Evolutionary conservation across 106 monocot species (phyloP), one percentile per base, ranked within the genome.

Genomic region (Dendrobium catenatum): DNA sequence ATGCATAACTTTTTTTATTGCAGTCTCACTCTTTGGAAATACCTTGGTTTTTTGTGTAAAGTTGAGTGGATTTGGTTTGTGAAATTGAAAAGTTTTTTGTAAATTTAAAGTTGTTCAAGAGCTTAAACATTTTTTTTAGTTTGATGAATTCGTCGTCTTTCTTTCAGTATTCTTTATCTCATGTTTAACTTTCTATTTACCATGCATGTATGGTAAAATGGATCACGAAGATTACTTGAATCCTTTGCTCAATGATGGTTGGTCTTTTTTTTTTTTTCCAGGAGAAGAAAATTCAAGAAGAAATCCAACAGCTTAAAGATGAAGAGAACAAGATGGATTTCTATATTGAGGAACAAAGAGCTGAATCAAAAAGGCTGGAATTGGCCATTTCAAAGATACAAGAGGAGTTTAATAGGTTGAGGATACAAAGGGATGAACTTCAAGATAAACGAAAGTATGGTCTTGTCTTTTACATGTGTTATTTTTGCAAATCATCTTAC

Each of bases 391-490:
- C 83, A 7, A 90, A 82, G 75, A 64, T 82, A 22, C 90, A 95
- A 78, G 88, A 88, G 42, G 89, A 93, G 64, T 90, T 85, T 83
- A 88, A 70, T 58, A 87, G 79, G 75, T 78, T 95, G 26, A 98
- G 83, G 59, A 85, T 81, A 83, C 84, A 88, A 80, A 88, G 98
- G 73, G 90, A 98, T 86, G 86, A 87, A 51, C 84, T 98, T n/a
- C 98, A 98, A 81, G 98, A 95, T 44, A 75, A 49, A 49, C 82
- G 98, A 81, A 98, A 98, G 98, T 98, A 95, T 75, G 89, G 4
- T 80, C 73, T 27, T 64, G 9, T 77, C 72, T 74, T 26, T 7
- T 55, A 26, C 1, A 61, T 8, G 29, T 22, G 6, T 6, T 86
- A 26, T 79, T 70, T 31, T 79, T 5, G 31, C 19, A 73, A 33